Evolutionary conservation across 257 asterid genomes (phyloP).

Genomic region (Solanum appendiculatum): DNA sequence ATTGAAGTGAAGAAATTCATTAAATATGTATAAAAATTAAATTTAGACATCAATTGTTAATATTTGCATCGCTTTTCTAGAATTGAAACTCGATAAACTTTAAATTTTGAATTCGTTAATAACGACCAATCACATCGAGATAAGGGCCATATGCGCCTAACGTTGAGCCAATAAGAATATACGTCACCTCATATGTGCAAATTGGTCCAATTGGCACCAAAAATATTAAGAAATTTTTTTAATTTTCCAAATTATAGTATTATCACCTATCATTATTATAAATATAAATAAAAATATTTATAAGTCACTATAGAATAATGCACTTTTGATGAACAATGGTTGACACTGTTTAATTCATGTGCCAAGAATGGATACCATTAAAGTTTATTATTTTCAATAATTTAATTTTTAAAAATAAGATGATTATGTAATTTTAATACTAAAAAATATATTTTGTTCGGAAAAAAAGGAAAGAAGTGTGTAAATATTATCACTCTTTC

Average conservation of each 20-base stretch:
- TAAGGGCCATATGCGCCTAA: neutral
- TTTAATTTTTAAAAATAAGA: no score
- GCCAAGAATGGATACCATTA: neutral
- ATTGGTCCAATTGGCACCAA: neutral
- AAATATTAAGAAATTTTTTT: neutral
- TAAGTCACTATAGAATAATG: neutral
- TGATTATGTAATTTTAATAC: neutral
- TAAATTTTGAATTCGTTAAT: neutral
- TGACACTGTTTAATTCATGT: neutral
- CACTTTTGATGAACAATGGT: neutral
- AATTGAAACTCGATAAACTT: neutral
- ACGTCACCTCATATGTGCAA: neutral
- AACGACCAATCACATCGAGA: neutral
- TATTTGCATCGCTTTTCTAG: rapidly evolving
- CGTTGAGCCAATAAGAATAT: neutral
- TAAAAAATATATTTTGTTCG: no score
- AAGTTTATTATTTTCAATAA: no score
- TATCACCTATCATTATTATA: neutral
- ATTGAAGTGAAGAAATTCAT: no score
- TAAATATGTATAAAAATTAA: neutral
- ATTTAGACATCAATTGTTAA: neutral
- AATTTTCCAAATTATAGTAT: neutral
- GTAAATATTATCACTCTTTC: no score
- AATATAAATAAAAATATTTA: neutral
- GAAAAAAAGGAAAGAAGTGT: no score